Conservation (phyloP, 2,329 filamentous ascomycete species). For the Fusarium luffae region DNA sequence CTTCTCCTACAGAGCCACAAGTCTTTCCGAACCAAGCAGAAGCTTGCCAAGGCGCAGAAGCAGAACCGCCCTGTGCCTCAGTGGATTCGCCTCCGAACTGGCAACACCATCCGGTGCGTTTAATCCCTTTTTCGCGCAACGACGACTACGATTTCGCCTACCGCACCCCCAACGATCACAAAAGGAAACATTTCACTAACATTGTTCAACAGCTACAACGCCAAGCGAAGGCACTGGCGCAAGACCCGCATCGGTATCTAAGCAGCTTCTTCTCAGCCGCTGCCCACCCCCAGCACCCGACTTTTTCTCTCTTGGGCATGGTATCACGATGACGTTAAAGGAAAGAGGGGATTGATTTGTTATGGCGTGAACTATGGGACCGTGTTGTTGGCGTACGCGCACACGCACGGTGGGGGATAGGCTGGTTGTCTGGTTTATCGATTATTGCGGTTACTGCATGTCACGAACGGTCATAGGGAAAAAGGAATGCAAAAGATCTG, state of each 20-base stretch:
- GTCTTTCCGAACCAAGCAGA: slow-evolving; percentile 99
- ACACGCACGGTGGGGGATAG: slow-evolving; percentile 44
- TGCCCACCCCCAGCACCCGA: slow-evolving; percentile 45
- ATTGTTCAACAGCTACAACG: slow-evolving; percentile 84
- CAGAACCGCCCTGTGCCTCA: slow-evolving; percentile 99
- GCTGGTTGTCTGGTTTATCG: slow-evolving; percentile 52
- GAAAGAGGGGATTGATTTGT: slow-evolving; percentile 35
- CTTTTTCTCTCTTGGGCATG: slow-evolving; percentile 44
- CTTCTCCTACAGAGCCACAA: slow-evolving; percentile 84
- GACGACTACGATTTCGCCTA: slow-evolving; percentile 16
- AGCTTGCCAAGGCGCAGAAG: slow-evolving; percentile 99
- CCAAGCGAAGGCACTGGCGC: slow-evolving; percentile 99
- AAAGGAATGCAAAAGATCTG: slow-evolving; percentile 56
- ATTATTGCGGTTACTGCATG: slow-evolving; percentile 57
- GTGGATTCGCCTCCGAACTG: slow-evolving; percentile 98
- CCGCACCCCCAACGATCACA: neutral
- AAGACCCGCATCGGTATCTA: slow-evolving; percentile 99
- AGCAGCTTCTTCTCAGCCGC: slow-evolving; percentile 55
- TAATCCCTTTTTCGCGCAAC: slow-evolving; percentile 10
- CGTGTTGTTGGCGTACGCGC: slow-evolving; percentile 30
- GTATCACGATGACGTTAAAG: slow-evolving; percentile 42
- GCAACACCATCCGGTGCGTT: slow-evolving; percentile 98
- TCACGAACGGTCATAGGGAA: slow-evolving; percentile 61
- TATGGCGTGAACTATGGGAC: slow-evolving; percentile 41
- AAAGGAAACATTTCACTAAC: slow-evolving; percentile 21